phyloP scores from a whole-genome alignment of 1,284 basidiomycete species.

The Pyrrhoderma noxium region DNA sequence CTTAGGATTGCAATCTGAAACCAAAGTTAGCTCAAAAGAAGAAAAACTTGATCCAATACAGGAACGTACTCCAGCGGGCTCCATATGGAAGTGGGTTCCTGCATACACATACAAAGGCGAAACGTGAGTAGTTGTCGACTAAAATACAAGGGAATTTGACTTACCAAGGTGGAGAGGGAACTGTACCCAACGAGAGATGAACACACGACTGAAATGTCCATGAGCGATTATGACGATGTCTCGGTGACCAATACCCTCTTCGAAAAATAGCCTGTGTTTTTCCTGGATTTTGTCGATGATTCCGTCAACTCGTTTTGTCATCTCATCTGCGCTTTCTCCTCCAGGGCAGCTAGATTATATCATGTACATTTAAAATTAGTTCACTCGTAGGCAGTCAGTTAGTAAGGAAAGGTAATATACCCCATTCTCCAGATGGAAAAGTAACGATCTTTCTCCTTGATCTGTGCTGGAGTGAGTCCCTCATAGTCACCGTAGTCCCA shows the following conservation, averaged over 20 bases:
- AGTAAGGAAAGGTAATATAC: background rate
- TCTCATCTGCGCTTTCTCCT: slow-evolving; percentile 77
- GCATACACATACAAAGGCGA: background rate
- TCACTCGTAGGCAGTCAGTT: background rate
- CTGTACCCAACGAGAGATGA: slow-evolving; percentile 76
- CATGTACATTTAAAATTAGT: background rate
- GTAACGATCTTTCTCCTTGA: slow-evolving; percentile 53
- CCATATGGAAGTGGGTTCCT: slow-evolving; percentile 77
- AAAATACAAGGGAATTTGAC: slow-evolving; percentile 11
- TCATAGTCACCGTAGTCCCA: slow-evolving; percentile 94
- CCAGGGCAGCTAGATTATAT: slow-evolving; percentile 60
- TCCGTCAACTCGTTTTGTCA: slow-evolving; percentile 70
- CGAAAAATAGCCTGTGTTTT: slow-evolving; percentile 66
- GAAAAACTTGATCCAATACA: background rate
- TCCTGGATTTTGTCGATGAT: slow-evolving; percentile 64
- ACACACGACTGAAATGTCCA: slow-evolving; percentile 79
- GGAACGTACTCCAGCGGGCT: slow-evolving; percentile 64
- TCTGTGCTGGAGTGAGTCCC: slow-evolving; percentile 70
- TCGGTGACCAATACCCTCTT: slow-evolving; percentile 53
- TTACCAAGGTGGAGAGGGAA: slow-evolving; percentile 61
- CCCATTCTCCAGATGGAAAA: slow-evolving; percentile 86
- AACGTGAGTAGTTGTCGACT: too few relatives aligned
- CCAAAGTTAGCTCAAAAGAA: slow-evolving; percentile 16
- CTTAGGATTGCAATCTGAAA: slow-evolving; percentile 58
- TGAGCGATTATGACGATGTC: slow-evolving; percentile 75